Conservation (phyloP, 1,284 basidiomycete genomes). For the Austroboletus novae-zelandiae region DNA sequence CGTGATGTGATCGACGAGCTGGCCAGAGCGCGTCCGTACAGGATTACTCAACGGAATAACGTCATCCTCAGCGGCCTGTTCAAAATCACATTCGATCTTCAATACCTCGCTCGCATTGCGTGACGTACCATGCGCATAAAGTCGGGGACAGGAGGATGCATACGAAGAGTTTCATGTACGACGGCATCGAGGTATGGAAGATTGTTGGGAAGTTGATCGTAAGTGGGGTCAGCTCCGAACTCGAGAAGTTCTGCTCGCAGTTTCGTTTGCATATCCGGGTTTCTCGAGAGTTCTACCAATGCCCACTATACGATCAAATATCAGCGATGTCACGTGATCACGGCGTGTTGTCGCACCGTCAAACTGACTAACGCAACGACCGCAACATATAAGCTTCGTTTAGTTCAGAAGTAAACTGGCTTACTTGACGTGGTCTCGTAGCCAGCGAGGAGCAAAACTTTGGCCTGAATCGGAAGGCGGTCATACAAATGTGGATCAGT, state of each 20-base stretch:
- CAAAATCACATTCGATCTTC: background rate
- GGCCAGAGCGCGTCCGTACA: background rate
- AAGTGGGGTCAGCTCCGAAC: conserved; percentile 21
- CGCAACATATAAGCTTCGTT: background rate
- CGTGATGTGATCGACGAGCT: background rate
- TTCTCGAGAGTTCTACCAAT: conserved; percentile 28
- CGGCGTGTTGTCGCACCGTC: conserved; percentile 10
- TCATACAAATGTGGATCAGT: background rate
- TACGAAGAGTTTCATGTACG: conserved; percentile 26
- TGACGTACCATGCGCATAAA: conserved; percentile 40
- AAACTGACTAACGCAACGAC: conserved; percentile 16
- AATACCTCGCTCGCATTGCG: too few relatives aligned
- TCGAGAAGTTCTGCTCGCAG: conserved; percentile 27
- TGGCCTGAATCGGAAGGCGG: conserved; percentile 9
- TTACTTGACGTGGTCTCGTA: conserved; percentile 32
- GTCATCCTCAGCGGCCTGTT: background rate
- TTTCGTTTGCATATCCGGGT: conserved; percentile 22
- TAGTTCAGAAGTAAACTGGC: background rate
- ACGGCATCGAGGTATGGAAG: conserved; percentile 31
- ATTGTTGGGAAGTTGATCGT: conserved; percentile 24
- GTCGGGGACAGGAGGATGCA: conserved; percentile 27
- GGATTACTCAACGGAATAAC: conserved; percentile 45
- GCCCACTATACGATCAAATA: conserved; percentile 24
- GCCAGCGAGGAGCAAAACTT: conserved; percentile 29
- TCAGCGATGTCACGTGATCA: background rate